phyloP scores from a whole-genome alignment of 257 asterid species.

The Solanum etuberosum region DNA sequence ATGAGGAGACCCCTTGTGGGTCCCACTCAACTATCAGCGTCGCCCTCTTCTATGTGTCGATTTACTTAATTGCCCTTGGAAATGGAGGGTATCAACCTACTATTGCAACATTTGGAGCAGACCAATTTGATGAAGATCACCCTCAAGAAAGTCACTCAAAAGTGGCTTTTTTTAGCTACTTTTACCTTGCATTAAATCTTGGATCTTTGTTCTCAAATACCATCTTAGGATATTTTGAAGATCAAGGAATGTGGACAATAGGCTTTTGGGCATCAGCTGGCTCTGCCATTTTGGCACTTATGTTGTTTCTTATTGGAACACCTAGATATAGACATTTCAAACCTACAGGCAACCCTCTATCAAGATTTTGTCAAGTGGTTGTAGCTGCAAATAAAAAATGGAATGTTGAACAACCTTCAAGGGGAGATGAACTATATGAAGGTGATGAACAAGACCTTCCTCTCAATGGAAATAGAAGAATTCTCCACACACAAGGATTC shows the following conservation, averaged over 20 bases:
- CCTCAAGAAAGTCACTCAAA: constrained; percentile 65
- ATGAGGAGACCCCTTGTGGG: constrained; percentile 33
- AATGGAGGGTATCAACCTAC: constrained; percentile 92
- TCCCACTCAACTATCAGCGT: constrained; percentile 40
- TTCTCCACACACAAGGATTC: constrained; percentile 72
- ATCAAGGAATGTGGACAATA: constrained; percentile 63
- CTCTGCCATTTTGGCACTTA: constrained; percentile 49
- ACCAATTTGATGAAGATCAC: constrained; percentile 81
- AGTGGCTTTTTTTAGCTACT: constrained; percentile 83
- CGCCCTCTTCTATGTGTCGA: constrained; percentile 50
- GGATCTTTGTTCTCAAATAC: constrained; percentile 86
- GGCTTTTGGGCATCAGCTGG: constrained; percentile 90
- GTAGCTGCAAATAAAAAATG: constrained; percentile 61
- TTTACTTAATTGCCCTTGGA: constrained; percentile 82
- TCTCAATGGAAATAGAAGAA: constrained; percentile 44
- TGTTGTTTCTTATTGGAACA: constrained; percentile 53
- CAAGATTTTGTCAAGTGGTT: constrained; percentile 68
- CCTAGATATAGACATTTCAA: constrained; percentile 60
- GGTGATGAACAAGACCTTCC: constrained; percentile 35
- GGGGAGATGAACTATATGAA: constrained; percentile 41
- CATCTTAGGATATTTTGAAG: constrained; percentile 66
- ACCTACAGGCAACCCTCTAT: constrained; percentile 69
- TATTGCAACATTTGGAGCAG: constrained; percentile 87
- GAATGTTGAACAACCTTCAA: constrained; percentile 30
- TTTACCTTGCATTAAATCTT: constrained; percentile 71